phyloP scores from a whole-genome alignment of 768 basidiomycete species.

The Sporobolomyces roseus region DNA sequence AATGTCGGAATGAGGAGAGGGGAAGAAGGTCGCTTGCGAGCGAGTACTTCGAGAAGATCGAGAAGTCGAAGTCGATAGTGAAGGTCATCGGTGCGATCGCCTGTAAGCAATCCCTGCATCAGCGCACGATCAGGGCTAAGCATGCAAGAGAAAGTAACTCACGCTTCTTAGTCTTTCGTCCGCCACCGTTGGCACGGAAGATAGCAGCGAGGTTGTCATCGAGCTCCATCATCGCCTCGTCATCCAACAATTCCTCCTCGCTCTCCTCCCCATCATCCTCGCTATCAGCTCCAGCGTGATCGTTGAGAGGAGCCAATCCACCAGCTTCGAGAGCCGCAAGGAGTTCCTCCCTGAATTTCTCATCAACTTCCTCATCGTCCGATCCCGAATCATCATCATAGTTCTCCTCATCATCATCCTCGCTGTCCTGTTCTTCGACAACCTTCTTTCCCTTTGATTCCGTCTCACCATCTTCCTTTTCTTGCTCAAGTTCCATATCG shows the following conservation, averaged over 20 bases:
- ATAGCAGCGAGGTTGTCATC: conserved; percentile 86
- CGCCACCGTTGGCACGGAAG: conserved; percentile 66
- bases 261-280: conserved; percentile 54
- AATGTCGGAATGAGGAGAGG: conserved; percentile 65
- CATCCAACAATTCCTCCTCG: conserved; percentile 64
- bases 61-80: conserved; percentile 96
- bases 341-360: conserved; percentile 62
- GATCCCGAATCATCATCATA: conserved; percentile 41
- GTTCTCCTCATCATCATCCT: conserved; percentile 52
- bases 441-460: conserved; percentile 34
- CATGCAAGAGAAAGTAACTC: conserved; percentile 39
- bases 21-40: conserved; percentile 72
- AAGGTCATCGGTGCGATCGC: conserved; percentile 78
- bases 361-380: conserved; percentile 50
- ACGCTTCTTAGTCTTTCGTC: conserved; percentile 67
- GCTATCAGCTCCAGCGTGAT: conserved; percentile 54
- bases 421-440: conserved; percentile 42
- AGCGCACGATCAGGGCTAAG: too few species aligned
- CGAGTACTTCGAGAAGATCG: conserved; percentile 83
- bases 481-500: conserved; percentile 51
- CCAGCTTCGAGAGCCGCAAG: conserved; percentile 52
- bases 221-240: conserved; percentile 96
- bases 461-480: conserved; percentile 46
- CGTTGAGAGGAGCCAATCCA: conserved; percentile 53
- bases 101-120: too few species aligned